Evolutionary conservation across 2,329 filamentous ascomycete genomes (phyloP), one percentile per base, ranked within the genome.

Genomic region (Apiospora arundinis): DNA sequence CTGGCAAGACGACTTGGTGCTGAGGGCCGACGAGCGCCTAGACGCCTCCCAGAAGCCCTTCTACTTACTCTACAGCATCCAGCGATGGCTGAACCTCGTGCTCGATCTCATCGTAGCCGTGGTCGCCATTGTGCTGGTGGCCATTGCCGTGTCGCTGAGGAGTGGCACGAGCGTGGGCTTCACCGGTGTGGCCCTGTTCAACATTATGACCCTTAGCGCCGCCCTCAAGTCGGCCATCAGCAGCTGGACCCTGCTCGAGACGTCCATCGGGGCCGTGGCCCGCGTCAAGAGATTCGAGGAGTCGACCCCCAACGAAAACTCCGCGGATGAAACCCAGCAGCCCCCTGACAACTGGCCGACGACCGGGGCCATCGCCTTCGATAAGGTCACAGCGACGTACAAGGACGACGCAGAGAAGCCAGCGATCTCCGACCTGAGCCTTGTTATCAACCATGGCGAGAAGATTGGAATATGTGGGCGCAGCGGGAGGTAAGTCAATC

Each of bases 381-480:
- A 65, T n/a, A 40, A 40, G 4, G 56, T 70, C 37, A 66, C 69
- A 42, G 69, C 69, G 12, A 46, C 56, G 23, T 70, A 70, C 44
- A 56, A 52, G 68, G 46, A 40, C 32, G 52, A 65, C 4, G 25
- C 25, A 12, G 14, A 42, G 42, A 44, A 65, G 11, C 52, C 69
- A 14, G 52, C 60, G 23, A n/a, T 60, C 23, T 25, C 65, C 65
- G 65, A 67, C 32, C 21, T 70, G 18, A 66, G 37, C 49, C 67
- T 69, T 12, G 14, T 18, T 0, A 76, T 82, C 44, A 65, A 48
- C 21, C 71, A 77, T 0, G 79, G 80, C 8, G 71, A 80, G 70
- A 81, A 81, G 63, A 32, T 82, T 21, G 81, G 77, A 0, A 74
- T 83, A 18, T 81, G 80, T 69, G 81, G 81, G 11, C 70, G 79